Base-by-base conservation (phyloP, 2,329 filamentous ascomycete species). In the Pseudopyricularia cyperi region DNA sequence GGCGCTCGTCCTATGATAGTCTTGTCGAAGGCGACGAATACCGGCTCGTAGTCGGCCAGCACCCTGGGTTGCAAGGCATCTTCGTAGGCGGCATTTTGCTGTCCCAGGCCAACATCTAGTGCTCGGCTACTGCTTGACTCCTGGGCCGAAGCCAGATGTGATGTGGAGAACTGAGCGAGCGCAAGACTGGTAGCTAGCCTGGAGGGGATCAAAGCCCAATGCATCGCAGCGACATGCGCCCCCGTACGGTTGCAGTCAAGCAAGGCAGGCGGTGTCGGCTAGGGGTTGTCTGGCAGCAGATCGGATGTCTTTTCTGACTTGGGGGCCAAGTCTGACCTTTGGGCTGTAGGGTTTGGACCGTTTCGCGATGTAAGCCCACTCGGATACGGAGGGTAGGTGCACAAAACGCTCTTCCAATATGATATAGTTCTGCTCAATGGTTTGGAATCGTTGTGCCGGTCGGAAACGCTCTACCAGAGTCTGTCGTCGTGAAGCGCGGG, bases 101-200 rank as follows among this genome's bases (percentile, higher is more conserved):
- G 28, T 9, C 5, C 28, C 9, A 30, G 28, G 9, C 28, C 28
- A 9, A 30, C 5, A 6, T 44, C 39, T 24, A 17, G 7, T 44
- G 19, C 39, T 26, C 35, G 2, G 46, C 33, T 6, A 35, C 48
- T 6, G 42, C 48, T 55, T 51, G 69, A 53, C 52, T 87, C 80
- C 51, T 74, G 70, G 9, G 85, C 85, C 58, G 83, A 74, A 46
- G 80, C 84, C 57, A 82, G 75, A 51, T 72, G 71, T 17, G 77
- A 75, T 46, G 74, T 65, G 50, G 85, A 62, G 30, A 79, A 66
- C 3, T 80, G 78, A 52, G 81, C 79, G 60, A 77, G 71, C 51
- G 85, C 39, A 11, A 44, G 63, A 53, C 83, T 86, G 60, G 82
- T 80, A 62, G 78, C 77, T 61, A 88, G 77, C 63, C 85, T 83